Evolutionary conservation across 1,139 yeast genomes (phyloP).

Genomic region (Candida frijolesensis): DNA sequence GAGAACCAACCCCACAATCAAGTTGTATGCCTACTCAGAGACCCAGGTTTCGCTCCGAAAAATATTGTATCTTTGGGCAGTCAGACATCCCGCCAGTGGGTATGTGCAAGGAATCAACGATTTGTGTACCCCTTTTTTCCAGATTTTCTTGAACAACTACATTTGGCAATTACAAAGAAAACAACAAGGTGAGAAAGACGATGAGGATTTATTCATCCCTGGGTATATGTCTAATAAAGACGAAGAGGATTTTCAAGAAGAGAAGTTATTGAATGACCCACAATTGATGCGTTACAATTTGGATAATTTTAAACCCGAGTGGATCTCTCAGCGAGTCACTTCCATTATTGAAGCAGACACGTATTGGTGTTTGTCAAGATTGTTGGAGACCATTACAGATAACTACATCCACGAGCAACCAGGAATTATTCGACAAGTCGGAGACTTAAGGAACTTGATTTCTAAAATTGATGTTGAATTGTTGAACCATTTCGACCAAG

Average conservation of each 20-base stretch:
- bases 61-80: conserved; percentile 90
- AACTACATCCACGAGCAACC: conserved; percentile 98
- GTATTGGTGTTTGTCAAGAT: conserved; percentile 91
- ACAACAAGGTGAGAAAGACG: conserved; percentile 20
- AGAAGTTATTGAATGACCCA: conserved; percentile 30
- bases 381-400: conserved; percentile 92
- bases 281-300: conserved; percentile 24
- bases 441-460: conserved; percentile 74
- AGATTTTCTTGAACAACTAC: conserved; percentile 78
- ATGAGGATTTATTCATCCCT: conserved; percentile 38
- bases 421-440: conserved; percentile 89
- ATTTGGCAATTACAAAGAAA: conserved; percentile 46
- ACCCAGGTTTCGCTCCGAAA: conserved; percentile 82
- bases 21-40: conserved; percentile 64
- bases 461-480: conserved; percentile 76
- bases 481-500: conserved; percentile 72
- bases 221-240: conserved; percentile 28
- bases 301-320: conserved; percentile 61
- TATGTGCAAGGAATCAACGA: conserved; percentile 99
- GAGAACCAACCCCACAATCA: conserved; percentile 86
- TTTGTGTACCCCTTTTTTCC: conserved; percentile 90
- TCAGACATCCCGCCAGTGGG: conserved; percentile 97
- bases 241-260: conserved; percentile 31
- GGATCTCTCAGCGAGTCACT: conserved; percentile 52
- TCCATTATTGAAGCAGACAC: conserved; percentile 83